Evolutionary conservation across 208 protist species (phyloP), one percentile per base, ranked within the genome.

Genomic region (Endotrypanum monterogeii): DNA sequence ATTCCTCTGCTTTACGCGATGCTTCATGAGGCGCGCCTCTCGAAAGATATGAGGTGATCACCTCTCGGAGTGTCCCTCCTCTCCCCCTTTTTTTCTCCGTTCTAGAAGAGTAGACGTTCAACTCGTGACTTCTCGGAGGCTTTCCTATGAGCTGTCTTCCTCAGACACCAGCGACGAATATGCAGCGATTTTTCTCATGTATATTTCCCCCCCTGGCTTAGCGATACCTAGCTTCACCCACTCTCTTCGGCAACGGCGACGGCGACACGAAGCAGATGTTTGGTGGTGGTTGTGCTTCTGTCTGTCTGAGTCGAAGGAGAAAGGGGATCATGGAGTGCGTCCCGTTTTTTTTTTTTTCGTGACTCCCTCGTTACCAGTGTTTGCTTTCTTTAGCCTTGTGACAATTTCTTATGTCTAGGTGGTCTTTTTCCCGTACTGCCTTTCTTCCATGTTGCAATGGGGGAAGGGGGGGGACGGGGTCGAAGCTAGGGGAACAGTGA

Each of bases 1-100:
- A 79, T 94, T 12, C 91, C 91, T 8, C 78, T 96, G 41, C 76
- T 96, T 12, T 96, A 96, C 79, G 80, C 91, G 5, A 90, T 95
- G 78, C 76, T 98, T 60, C 89, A 96, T 55, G 89, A 96, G 70
- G 79, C 76, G 16, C 83, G 88, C 16, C 78, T 85, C 3, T 85
- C 84, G 12, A 80, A 74, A 32, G 92, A 94, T 50, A 70, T 89
- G 74, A 54, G 66, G 2, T 61, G 67, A 35, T 75, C 28, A 51
- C 39, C 44, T 11, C 8, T 39, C 32, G 52, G 25, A 23, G 30
- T 50, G 46, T 6, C n/a, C 16, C 44, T 6, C 63, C 16, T 28
- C 41, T 39, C 35, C 0, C 54, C 54, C 23, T 20, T 0, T 1
- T 20, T 7, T 28, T 7, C 54, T 23, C 16, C 54, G 12, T 20